A percentile compares a stretch with the other conserved stretches of the same genome.
Conservation (phyloP, 768 basidiomycete genomes). For the Lactarius tabidus region DNA sequence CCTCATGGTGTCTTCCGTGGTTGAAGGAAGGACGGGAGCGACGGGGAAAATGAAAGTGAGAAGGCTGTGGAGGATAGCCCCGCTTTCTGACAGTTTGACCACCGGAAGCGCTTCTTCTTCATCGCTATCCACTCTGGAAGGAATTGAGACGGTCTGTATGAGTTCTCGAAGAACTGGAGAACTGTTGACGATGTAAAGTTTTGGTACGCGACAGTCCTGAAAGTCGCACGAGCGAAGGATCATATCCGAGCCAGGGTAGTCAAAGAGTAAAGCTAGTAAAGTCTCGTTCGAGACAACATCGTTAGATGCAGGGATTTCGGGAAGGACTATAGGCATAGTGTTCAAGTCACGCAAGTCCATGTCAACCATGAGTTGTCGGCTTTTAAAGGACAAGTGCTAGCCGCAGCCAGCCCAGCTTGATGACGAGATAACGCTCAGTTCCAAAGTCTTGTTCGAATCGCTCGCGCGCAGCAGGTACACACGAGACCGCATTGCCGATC, state of each 20-base stretch:
- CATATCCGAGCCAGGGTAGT: background rate
- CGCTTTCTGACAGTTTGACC: background rate
- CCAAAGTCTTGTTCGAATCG: too few relatives aligned
- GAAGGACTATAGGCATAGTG: background rate
- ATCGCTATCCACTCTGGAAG: background rate
- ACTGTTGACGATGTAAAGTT: background rate
- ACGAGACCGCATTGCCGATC: background rate
- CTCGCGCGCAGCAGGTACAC: too few relatives aligned
- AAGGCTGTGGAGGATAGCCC: background rate
- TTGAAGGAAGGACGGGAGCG: background rate
- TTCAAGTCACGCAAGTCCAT: background rate
- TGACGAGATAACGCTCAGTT: too few relatives aligned
- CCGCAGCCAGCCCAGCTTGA: too few relatives aligned
- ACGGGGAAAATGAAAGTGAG: slow-evolving; percentile 15
- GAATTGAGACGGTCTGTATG: background rate
- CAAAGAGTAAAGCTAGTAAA: background rate
- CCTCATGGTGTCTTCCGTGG: background rate
- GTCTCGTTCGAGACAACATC: background rate
- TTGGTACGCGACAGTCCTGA: background rate
- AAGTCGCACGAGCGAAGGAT: background rate
- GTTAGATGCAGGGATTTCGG: background rate
- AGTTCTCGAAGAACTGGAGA: background rate
- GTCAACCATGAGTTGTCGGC: too few relatives aligned
- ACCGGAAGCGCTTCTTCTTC: background rate
- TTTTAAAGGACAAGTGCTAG: too few relatives aligned